Conservation (phyloP, 1,284 basidiomycete species). For the Tilletia indica region DNA sequence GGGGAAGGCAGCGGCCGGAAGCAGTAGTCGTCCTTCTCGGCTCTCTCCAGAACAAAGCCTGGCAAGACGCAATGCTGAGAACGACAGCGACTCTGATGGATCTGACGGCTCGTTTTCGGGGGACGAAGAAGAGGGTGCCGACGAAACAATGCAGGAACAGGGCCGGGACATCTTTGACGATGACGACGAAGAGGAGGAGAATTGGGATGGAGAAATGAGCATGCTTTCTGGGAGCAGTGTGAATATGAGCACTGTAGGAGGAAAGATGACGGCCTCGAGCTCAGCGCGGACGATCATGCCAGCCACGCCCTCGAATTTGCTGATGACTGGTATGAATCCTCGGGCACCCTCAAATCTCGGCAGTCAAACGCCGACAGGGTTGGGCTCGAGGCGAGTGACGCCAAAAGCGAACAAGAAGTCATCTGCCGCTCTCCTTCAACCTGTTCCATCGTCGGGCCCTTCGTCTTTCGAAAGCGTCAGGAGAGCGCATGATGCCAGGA, state of each 20-base stretch:
- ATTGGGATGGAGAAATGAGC: conserved; percentile 31
- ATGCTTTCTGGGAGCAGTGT: not conserved
- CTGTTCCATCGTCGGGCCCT: not conserved
- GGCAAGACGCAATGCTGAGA: not conserved
- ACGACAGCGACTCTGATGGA: not conserved
- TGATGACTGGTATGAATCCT: not conserved
- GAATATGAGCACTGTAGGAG: not conserved
- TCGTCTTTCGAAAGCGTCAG: not conserved
- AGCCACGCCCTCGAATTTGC: not conserved
- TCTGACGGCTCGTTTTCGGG: not conserved
- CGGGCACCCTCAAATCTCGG: not conserved
- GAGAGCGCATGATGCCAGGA: not conserved
- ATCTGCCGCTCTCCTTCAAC: not conserved
- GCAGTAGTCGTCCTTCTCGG: too few relatives aligned
- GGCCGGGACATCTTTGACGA: conserved; percentile 18
- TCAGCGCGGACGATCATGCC: conserved; percentile 5
- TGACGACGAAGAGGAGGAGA: conserved; percentile 32
- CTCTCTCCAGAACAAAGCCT: too few relatives aligned
- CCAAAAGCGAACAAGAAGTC: not conserved
- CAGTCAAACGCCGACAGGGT: not conserved
- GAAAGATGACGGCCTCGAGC: not conserved
- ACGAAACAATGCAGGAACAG: not conserved
- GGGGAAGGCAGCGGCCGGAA: too few relatives aligned
- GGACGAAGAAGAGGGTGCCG: not conserved
- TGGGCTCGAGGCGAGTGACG: not conserved